Evolutionary conservation across 2,329 filamentous ascomycete genomes (phyloP), one percentile per base, ranked within the genome.

Genomic region (Nothophoma quercina): DNA sequence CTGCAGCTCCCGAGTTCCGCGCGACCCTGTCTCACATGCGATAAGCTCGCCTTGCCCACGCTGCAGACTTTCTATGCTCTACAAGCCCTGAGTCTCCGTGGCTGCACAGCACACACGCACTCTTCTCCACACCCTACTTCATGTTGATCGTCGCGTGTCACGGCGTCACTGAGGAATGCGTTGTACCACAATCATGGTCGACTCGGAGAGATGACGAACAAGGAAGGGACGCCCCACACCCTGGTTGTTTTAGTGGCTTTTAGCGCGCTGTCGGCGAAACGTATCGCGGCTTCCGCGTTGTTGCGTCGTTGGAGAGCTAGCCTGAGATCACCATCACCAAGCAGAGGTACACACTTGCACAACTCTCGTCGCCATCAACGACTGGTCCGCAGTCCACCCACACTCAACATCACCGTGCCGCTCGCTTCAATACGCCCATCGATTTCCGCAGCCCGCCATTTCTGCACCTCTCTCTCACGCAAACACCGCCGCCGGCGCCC

Each of bases 401-500:
- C 23, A 23, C 1, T 9, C 38, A 23, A 36, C n/a, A 8, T 39
- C 25, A 18, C 30, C 40, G 13, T n/a, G 19, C 32, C 40, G 30
- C 28, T 9, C 30, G 18, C 51, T 49, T 13, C 35, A 28, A 12
- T 35, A 19, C 9, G 34, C 29, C 45, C 25, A 33, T 18, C 30
- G 15, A 19, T n/a, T 15, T 33, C 13, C n/a, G 10, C 34, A 34
- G 19, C 13, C 8, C n/a, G 13, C 5, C 34, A 12, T 13, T 13
- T 15, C 46, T 32, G 23, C 38, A 18, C 54, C 35, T 13, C n/a
- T n/a, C n/a, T 49, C 30, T 25, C 44, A 28, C 34, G 33, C 52
- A 47, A 38, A 23, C 46, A 46, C 47, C 51, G 58, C 51, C 54
- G 51, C 43, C 53, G 58, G 60, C 64, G 57, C 58, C 52, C 64